Percentiles rank a stretch among this genome's conserved stretches.
phyloP scores from a whole-genome alignment of 345 rosid species.

The Theobroma cacao region DNA sequence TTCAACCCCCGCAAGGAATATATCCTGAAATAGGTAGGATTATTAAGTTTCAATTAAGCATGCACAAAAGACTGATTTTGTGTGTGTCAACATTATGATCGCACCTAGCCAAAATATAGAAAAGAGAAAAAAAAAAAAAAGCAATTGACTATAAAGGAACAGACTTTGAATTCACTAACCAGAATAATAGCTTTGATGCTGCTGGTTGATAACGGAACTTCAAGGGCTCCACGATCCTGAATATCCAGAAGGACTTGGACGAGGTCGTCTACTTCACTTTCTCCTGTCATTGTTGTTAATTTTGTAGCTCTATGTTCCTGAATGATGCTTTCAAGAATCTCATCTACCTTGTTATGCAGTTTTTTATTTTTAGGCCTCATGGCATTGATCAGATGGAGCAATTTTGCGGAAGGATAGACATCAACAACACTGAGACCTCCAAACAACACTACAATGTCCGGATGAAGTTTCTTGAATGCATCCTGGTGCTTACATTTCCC shows the following conservation, averaged over 20 bases:
- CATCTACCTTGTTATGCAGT: neutral
- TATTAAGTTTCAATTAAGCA: neutral
- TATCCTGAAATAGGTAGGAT: neutral
- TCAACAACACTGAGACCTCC: constrained; percentile 6
- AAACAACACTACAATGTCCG: neutral
- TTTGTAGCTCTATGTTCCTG: neutral
- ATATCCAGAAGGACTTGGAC: neutral
- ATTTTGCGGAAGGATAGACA: neutral
- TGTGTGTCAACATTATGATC: neutral
- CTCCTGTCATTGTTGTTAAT: neutral
- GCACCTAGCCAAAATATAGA: neutral
- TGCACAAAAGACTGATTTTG: neutral
- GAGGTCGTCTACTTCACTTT: neutral
- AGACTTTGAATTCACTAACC: too few relatives aligned
- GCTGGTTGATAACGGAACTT: neutral
- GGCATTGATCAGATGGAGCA: neutral
- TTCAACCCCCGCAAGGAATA: neutral
- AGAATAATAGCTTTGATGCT: neutral
- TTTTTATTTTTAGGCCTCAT: neutral
- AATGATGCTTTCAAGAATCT: neutral
- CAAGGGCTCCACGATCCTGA: neutral
- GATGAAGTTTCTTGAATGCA: neutral
- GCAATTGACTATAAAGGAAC: too few relatives aligned
- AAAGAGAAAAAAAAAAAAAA: neutral
- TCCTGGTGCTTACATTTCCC: neutral